Base-by-base conservation (phyloP, 2,329 filamentous ascomycete species). In the Hypoxylon sp. region DNA sequence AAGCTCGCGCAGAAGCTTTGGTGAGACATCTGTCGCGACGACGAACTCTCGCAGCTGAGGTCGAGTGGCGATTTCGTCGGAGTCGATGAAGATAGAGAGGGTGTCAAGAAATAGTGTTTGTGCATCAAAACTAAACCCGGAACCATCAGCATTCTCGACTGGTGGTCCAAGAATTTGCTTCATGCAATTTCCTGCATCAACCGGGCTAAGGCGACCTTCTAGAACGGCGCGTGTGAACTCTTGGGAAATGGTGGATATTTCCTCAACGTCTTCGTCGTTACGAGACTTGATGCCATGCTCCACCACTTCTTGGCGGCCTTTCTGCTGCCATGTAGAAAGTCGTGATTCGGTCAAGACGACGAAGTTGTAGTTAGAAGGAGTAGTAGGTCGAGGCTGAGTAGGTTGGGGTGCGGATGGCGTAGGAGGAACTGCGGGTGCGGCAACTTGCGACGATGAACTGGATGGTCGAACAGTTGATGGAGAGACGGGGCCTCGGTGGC, bases 221-320 rank as follows among this genome's bases (percentile, higher is more conserved):
- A 97, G 81, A 17, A 91, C 90, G 35, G 93, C 89, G 68, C 91
- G 89, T 37, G 96, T 87, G 39, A 98, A 87, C 78, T 99, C 96
- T 81, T 97, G 93, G 73, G 94, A 93, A 21, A 97, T 83, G 13
- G 87, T 87, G 31, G 91, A 89, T 39, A 97, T 82, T 63, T 89
- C 88, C 50, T 91, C 84, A 6, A 87, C 82, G 75, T 97, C 91
- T 72, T 92, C 88, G 71, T 91, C 87, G 37, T 87, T 82, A 73
- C 89, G 87, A 52, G 91, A 90, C 72, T 89, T 84, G 47, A 86
- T 79, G 24, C 91, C 92, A 73, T 88, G 85, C 21, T 89, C 85
- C 19, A 95, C 80, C 11, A 97, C 82, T 27, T 88, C 87, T 68
- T 90, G 85, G 62, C 89, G 90, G 31, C 92, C 93, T 50, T 82